Conservation (phyloP, 1,139 yeast genomes). For the Scheffersomyces titani region DNA sequence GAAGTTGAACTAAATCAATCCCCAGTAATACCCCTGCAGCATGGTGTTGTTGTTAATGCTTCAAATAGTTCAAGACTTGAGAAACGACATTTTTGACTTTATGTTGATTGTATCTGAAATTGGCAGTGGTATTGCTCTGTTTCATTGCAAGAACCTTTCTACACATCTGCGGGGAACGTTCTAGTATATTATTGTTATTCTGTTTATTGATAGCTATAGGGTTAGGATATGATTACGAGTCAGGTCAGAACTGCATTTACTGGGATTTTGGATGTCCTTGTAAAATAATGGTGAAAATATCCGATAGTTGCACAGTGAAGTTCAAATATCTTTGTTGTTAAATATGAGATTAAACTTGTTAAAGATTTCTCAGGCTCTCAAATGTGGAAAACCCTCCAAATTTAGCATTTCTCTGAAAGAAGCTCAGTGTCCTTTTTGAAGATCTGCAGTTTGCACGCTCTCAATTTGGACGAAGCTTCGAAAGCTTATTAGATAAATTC, state of each 20-base stretch:
- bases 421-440: too few relatives aligned
- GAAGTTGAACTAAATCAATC: neutral
- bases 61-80: neutral
- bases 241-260: neutral
- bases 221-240: neutral
- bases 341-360: neutral
- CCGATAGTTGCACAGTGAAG: neutral
- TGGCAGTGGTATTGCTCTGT: neutral
- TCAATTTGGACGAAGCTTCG: too few relatives aligned
- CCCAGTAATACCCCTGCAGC: neutral
- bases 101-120: neutral
- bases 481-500: too few relatives aligned
- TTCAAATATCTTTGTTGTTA: neutral
- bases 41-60: neutral
- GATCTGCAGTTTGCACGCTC: too few relatives aligned
- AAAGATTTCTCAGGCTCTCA: neutral
- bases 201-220: too few relatives aligned
- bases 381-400: neutral
- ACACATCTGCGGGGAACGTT: neutral
- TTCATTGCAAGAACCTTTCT: neutral
- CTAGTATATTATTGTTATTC: neutral
- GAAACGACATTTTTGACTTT: too few relatives aligned
- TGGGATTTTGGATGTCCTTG: neutral
- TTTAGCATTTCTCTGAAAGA: neutral
- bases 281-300: neutral